These are phyloP conservation scores for Nadsonia fulvescens DNA, from an alignment of 805 yeast genomes.

Conservation along the genomic window DNA sequence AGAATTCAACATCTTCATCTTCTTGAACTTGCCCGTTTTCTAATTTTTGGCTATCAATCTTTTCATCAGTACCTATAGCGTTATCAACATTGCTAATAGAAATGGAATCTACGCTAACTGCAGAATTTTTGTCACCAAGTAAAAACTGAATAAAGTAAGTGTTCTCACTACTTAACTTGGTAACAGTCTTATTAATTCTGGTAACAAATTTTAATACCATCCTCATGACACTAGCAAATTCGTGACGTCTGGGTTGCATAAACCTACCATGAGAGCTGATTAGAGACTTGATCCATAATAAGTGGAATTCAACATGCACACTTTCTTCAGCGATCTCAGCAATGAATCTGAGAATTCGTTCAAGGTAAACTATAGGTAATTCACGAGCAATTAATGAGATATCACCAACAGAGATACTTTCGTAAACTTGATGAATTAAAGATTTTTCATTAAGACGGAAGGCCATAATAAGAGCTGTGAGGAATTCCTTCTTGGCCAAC, in stretches of 20 bases:
- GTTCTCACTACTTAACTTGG: conserved; percentile 14
- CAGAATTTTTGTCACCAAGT: conserved; percentile 5
- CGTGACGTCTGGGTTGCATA: conserved; percentile 42
- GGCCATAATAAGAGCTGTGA: conserved; percentile 77
- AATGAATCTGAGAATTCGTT: conserved; percentile 47
- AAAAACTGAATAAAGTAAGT: conserved; percentile 11
- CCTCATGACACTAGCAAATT: conserved; percentile 46
- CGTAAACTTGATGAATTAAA: conserved; percentile 57
- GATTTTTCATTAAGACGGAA: conserved; percentile 75
- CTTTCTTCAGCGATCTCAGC: conserved; percentile 50
- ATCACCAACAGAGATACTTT: conserved; percentile 52
- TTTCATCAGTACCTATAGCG: conserved; percentile 11
- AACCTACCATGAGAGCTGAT: conserved; percentile 61
- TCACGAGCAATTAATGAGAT: conserved; percentile 47
- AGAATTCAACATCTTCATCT: conserved; percentile 18
- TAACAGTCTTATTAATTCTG: conserved; percentile 54
- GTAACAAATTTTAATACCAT: conserved; percentile 59
- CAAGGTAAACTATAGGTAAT: conserved; percentile 61
- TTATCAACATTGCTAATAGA: conserved; percentile 1
- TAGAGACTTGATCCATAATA: conserved; percentile 62
- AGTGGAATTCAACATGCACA: conserved; percentile 68
- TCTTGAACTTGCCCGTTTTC: conserved; percentile 18
- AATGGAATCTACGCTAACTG: conserved; percentile 1
- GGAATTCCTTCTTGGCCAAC: conserved; percentile 40
- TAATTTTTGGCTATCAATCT: conserved; percentile 14